Evolutionary conservation across 2,329 filamentous ascomycete genomes (phyloP).

Genomic region (Coleophoma crateriformis): DNA sequence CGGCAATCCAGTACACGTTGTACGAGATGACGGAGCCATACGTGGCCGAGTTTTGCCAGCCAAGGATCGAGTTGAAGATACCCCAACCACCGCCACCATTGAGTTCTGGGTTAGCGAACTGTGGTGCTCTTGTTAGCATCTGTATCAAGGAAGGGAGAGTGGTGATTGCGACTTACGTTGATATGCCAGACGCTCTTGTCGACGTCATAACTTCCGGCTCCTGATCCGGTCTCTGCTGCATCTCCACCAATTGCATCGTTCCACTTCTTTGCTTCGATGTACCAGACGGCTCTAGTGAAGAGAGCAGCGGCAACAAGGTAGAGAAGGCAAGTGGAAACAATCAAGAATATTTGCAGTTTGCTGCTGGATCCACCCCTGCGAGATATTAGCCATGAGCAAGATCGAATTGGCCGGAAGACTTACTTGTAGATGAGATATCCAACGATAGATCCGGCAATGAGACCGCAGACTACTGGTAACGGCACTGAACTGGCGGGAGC

Average conservation of each 20-base stretch:
- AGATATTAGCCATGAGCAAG: not conserved
- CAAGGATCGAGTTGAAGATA: constrained; percentile 79
- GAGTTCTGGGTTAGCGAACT: constrained; percentile 72
- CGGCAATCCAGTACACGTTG: constrained; percentile 78
- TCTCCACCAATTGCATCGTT: constrained; percentile 40
- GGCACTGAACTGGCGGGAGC: constrained; percentile 73
- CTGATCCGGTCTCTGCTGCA: constrained; percentile 55
- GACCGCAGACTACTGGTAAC: constrained; percentile 66
- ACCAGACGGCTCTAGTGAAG: constrained; percentile 73
- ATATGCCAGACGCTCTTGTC: constrained; percentile 76
- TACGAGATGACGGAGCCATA: constrained; percentile 84
- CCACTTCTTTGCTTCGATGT: constrained; percentile 66
- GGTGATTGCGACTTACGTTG: constrained; percentile 47
- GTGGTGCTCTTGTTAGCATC: no score
- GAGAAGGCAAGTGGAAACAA: constrained; percentile 74
- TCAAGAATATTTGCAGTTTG: constrained; percentile 71
- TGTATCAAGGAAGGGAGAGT: no score
- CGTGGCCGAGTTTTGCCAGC: constrained; percentile 85
- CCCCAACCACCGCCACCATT: constrained; percentile 78
- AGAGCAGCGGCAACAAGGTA: constrained; percentile 81
- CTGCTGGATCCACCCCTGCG: constrained; percentile 55
- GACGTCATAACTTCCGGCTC: constrained; percentile 76
- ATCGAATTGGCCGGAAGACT: constrained; percentile 25
- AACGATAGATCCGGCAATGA: constrained; percentile 59
- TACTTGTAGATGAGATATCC: constrained; percentile 77